Conservation (phyloP, 441 rosid species). For the Aleurites moluccanus region DNA sequence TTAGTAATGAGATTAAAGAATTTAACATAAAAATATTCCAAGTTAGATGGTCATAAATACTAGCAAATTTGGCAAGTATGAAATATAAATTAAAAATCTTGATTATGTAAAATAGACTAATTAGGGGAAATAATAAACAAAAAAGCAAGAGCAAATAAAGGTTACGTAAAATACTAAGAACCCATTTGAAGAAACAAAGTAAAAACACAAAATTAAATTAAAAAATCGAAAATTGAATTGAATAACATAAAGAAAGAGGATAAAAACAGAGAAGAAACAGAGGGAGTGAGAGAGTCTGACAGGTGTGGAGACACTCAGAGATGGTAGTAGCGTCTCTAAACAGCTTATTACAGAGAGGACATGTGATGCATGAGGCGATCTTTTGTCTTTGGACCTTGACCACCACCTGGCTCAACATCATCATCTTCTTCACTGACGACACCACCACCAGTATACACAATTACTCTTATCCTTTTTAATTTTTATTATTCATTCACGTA, state of each 20-base stretch:
- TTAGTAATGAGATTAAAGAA: neutral
- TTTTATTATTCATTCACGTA: conserved; percentile 21
- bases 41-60: too few relatives aligned
- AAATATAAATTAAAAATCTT: neutral
- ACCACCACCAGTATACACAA: too few relatives aligned
- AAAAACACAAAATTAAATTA: neutral
- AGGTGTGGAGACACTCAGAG: conserved; percentile 72
- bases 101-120: neutral
- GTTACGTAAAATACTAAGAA: conserved; percentile 5
- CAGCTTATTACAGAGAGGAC: conserved; percentile 60
- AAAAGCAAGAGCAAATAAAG: neutral
- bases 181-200: conserved; percentile 11
- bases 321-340: conserved; percentile 64
- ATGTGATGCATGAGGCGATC: conserved; percentile 60
- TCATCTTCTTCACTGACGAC: neutral
- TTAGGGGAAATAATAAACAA: too few relatives aligned
- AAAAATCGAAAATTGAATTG: neutral
- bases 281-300: conserved; percentile 29
- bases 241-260: neutral
- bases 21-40: too few relatives aligned
- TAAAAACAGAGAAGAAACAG: too few relatives aligned
- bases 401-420: conserved; percentile 37
- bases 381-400: conserved; percentile 44
- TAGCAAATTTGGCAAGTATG: too few relatives aligned
- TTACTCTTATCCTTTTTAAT: neutral